A percentile compares a stretch with the other conserved stretches of the same genome.
These are phyloP conservation scores for Pelargonium citronellum DNA, from an alignment of 441 rosid genomes.

Conservation along the genomic window DNA sequence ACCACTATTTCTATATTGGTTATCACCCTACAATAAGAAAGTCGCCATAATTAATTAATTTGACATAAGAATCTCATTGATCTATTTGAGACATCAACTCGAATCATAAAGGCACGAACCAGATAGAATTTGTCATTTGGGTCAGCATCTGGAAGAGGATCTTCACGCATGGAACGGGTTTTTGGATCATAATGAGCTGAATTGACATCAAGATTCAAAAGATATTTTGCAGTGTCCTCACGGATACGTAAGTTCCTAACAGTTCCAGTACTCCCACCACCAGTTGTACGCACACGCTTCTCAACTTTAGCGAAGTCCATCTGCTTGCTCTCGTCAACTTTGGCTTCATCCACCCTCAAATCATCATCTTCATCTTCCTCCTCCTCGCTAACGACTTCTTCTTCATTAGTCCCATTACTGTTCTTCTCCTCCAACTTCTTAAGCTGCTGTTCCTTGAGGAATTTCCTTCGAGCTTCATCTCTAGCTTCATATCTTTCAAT, in stretches of 20 bases:
- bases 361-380: conserved; percentile 67
- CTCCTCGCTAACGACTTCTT: conserved; percentile 20
- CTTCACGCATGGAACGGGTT: conserved; percentile 70
- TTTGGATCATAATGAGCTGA: conserved; percentile 88
- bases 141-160: conserved; percentile 68
- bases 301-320: conserved; percentile 93
- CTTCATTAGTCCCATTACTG: conserved; percentile 34
- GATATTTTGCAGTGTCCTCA: conserved; percentile 84
- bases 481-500: conserved; percentile 64
- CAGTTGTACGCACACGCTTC: conserved; percentile 86
- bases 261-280: conserved; percentile 96
- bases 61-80: no score
- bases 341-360: conserved; percentile 82
- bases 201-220: conserved; percentile 72
- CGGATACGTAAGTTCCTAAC: conserved; percentile 85
- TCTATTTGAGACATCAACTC: no score
- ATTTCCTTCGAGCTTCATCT: conserved; percentile 59
- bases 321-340: conserved; percentile 85
- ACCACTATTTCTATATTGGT: conserved; percentile 70
- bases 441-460: conserved; percentile 54
- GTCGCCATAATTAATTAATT: no score
- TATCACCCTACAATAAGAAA: conserved; percentile 56
- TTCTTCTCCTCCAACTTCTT: conserved; percentile 69
- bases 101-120: conserved; percentile 12
- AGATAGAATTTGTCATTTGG: conserved; percentile 55